These are phyloP conservation scores for Russula griseocarnosa DNA, from an alignment of 768 basidiomycete species.

Conservation along the genomic window DNA sequence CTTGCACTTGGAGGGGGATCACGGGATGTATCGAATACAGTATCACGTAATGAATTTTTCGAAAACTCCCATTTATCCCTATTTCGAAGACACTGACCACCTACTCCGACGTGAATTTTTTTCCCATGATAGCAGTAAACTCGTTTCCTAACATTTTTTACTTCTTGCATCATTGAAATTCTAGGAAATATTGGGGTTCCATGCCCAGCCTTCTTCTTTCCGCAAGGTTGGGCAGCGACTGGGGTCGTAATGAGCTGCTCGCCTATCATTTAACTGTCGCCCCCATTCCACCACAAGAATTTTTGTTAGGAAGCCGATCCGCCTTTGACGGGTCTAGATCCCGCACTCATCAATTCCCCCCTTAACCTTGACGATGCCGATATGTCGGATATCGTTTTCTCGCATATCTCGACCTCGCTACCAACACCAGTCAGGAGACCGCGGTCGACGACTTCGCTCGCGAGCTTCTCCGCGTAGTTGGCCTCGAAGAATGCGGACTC, in stretches of 20 bases:
- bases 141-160: too few species aligned
- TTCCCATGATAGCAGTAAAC: too few species aligned
- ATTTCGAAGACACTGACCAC: not conserved
- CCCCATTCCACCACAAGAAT: not conserved
- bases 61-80: too few species aligned
- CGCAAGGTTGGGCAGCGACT: not conserved
- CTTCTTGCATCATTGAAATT: too few species aligned
- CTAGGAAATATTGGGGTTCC: not conserved
- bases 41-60: too few species aligned
- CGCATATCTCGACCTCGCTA: conserved; percentile 7
- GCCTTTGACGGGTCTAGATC: not conserved
- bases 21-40: too few species aligned
- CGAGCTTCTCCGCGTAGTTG: not conserved
- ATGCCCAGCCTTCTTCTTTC: not conserved
- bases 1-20: too few species aligned
- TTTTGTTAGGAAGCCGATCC: not conserved
- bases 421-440: not conserved
- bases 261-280: not conserved
- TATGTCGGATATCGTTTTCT: not conserved
- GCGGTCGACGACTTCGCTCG: not conserved
- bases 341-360: not conserved
- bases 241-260: not conserved
- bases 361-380: not conserved
- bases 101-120: not conserved
- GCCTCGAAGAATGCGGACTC: not conserved